Evolutionary conservation across 257 asterid genomes (phyloP).

Genomic region (Solanum chmielewskii): DNA sequence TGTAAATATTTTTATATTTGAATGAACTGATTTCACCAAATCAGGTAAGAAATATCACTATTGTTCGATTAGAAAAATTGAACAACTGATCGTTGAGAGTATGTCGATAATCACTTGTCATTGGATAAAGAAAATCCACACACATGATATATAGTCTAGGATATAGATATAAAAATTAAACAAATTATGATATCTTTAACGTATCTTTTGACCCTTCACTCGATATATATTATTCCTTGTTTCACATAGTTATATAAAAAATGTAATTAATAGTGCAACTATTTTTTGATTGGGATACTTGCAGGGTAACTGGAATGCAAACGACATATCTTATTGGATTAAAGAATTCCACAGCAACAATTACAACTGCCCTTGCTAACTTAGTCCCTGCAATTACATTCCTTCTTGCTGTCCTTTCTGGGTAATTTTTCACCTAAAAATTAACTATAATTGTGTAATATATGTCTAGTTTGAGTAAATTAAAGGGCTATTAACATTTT

Average conservation of each 20-base stretch:
- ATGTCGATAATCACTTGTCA: background rate
- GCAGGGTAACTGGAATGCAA: slow-evolving; percentile 76
- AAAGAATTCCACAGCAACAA: slow-evolving; percentile 79
- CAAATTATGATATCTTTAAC: background rate
- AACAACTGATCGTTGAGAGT: background rate
- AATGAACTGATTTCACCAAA: background rate
- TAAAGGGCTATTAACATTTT: background rate
- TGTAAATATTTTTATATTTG: background rate
- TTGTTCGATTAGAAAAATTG: background rate
- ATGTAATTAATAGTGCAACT: background rate
- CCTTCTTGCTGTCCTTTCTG: slow-evolving; percentile 52
- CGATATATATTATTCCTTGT: background rate
- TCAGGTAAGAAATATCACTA: background rate
- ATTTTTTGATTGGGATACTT: background rate
- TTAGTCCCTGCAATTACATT: slow-evolving; percentile 72
- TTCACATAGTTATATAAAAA: no score
- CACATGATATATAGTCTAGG: background rate
- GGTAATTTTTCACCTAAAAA: slow-evolving; percentile 24
- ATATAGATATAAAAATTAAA: background rate
- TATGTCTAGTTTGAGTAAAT: background rate
- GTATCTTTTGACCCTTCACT: background rate
- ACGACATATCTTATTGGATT: slow-evolving; percentile 71
- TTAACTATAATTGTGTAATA: background rate
- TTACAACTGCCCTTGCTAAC: slow-evolving; percentile 73
- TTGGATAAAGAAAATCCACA: background rate